Evolutionary conservation across 257 asterid species (phyloP), one percentile per base, ranked within the genome.

Genomic region (Scutellaria galericulata): DNA sequence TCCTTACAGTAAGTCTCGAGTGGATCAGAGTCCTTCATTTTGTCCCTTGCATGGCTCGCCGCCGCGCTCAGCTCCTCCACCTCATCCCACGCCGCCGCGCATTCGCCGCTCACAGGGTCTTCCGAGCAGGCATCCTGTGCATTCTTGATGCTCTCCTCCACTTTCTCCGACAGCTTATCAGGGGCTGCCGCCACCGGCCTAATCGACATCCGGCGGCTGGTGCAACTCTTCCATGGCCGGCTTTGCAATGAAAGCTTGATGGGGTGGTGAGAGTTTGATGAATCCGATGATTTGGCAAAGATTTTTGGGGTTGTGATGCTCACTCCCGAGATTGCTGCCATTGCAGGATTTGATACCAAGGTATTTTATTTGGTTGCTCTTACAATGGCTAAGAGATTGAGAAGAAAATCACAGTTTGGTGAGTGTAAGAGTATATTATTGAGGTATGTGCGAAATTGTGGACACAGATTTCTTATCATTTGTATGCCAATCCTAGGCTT

Each of bases 61-160:
- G 98, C 98, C 18, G 98, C 98, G 69, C 98, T 91, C 82, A 92
- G 93, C 90, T 94, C 99, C 95, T 94, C 99, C 85, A 94, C 99
- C 82, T 85, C 98, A 69, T 94, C 98, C 99, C 99, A 94, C n/a
- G 97, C 95, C 31, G 99, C 99, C 47, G 85, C 97, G 81, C 99
- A 94, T 88, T 94, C 97, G 12, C 96, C 97, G 82, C 90, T 83
- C 0, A 53, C 83, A 0, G 97, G 91, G 62, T 91, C 83, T 1
- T 71, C 92, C 41, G 81, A 40, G 81, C 97, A 91, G 0, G 95
- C 63, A 64, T 89, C 96, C 84, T 88, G 79, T 3, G 99, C 97
- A 1, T 66, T 70, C 79, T 94, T 89, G 54, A 94, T 83, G 87
- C 99, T 91, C 80, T 91, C 93, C 71, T 86, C 97, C 77, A 94